Base-by-base conservation (phyloP, 2,329 filamentous ascomycete genomes). In the Aureobasidium zeae region DNA sequence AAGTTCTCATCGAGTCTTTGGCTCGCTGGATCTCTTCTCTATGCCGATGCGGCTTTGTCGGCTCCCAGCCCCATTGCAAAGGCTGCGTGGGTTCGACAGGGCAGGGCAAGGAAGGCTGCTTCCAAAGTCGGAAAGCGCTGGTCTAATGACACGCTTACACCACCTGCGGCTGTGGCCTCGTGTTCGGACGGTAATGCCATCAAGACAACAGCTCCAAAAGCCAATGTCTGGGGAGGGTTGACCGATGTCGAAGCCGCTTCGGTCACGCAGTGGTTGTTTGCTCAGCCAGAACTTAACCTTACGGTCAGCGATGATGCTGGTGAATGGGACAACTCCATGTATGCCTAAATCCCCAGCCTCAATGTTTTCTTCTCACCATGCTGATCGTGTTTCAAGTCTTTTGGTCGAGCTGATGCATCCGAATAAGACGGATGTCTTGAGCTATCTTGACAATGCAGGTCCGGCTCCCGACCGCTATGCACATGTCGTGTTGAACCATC, bases 361-460 rank as follows among this genome's bases (percentile, higher is more conserved):
- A 6, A 8, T 30, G 28, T 11, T 11, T 11, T 13, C 11, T 31
- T 19, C 5, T 5, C 12, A 12, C 32, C 16, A 17, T 31, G n/a
- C 21, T 43, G 12, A 43, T 16, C n/a, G 8, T 33, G 5, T 19
- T n/a, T 17, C n/a, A 24, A 48, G 47, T 9, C 48, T 53, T 9
- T 43, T 55, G 9, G 51, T 58, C 16, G 67, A 70, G 51, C 46
- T 66, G 1, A 57, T 68, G 45, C 49, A 54, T 11, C 69, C 69
- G 0, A 73, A 73, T 54, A 73, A 73, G 54, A 68, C 67, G 0
- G 68, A 68, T 36, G 67, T 62, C 0, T 48, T 73, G 34, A 47
- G 58, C 2, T 72, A 70, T 43, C 53, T 73, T 2, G 67, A 72
- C 22, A 59, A 58, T 2, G 48, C 52, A 5, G 62, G 53, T 0